Conservation (phyloP, 1,139 yeast species). For the Blastobotrys aristatus region DNA sequence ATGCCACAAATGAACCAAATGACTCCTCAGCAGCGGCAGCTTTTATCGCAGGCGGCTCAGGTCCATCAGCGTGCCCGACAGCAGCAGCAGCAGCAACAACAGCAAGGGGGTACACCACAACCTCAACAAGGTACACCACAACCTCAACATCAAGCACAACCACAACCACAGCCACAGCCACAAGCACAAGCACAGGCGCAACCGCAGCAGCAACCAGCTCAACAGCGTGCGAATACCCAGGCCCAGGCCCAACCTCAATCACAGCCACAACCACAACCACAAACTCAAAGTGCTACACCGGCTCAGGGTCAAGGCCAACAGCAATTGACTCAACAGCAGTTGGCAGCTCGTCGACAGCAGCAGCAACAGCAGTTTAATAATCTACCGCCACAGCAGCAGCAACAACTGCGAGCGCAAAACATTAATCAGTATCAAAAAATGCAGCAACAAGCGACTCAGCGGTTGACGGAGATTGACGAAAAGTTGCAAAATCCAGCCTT, state of each 20-base stretch:
- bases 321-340: too few relatives aligned
- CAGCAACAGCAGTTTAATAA: neutral
- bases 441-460: constrained; percentile 3
- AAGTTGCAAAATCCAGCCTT: neutral
- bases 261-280: constrained; percentile 1
- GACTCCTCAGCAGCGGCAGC: constrained; percentile 12
- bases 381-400: neutral
- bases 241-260: neutral
- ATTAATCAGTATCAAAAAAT: constrained; percentile 1
- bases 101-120: constrained; percentile 7
- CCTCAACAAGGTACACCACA: too few relatives aligned
- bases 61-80: neutral
- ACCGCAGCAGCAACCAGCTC: constrained; percentile 15
- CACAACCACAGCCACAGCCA: constrained; percentile 12
- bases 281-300: constrained; percentile 17
- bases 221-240: neutral
- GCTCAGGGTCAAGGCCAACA: neutral
- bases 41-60: constrained; percentile 9
- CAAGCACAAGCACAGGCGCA: constrained; percentile 10
- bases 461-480: neutral
- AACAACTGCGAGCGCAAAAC: neutral
- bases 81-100: constrained; percentile 11
- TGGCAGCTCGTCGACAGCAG: neutral
- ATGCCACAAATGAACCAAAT: constrained; percentile 16
- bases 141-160: constrained; percentile 14